A percentile compares a stretch with the other conserved stretches of the same genome.
These are phyloP conservation scores for Penicillium cinerascens DNA, from an alignment of 495 filamentous ascomycete genomes.

Conservation along the genomic window DNA sequence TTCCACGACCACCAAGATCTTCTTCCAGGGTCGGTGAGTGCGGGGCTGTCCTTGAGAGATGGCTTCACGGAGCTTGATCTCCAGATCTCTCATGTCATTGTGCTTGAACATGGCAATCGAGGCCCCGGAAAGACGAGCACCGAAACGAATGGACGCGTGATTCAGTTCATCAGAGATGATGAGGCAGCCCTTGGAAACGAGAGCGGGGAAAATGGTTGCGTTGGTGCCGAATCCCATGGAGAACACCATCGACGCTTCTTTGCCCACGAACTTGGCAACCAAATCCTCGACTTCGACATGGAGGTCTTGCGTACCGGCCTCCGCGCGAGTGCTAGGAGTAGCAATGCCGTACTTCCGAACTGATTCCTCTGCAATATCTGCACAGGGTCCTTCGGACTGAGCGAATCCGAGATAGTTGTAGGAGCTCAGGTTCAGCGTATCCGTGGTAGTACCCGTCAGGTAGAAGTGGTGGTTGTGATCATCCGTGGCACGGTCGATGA, in stretches of 20 bases:
- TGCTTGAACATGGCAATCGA: conserved; percentile 96
- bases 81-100: conserved; percentile 88
- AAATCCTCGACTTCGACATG: conserved; percentile 84
- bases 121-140: conserved; percentile 87
- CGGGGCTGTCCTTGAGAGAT: conserved; percentile 96
- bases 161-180: conserved; percentile 97
- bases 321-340: conserved; percentile 72
- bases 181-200: conserved; percentile 87
- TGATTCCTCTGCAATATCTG: conserved; percentile 83
- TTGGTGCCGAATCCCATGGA: conserved; percentile 99
- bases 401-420: conserved; percentile 99
- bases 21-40: conserved; percentile 97
- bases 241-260: conserved; percentile 91
- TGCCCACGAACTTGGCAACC: conserved; percentile 87
- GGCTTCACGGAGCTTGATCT: conserved; percentile 79
- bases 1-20: conserved; percentile 94
- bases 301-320: conserved; percentile 84
- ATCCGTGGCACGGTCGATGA: conserved; percentile 81
- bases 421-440: conserved; percentile 96
- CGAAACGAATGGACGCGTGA: conserved; percentile 94
- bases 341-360: conserved; percentile 82
- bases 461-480: conserved; percentile 88
- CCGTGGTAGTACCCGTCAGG: conserved; percentile 81
- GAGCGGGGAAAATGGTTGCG: conserved; percentile 80
- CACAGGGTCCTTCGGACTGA: conserved; percentile 95